These are phyloP conservation scores for Avena atlantica DNA, from an alignment of 176 grass and related monocot species.

Conservation along the genomic window DNA sequence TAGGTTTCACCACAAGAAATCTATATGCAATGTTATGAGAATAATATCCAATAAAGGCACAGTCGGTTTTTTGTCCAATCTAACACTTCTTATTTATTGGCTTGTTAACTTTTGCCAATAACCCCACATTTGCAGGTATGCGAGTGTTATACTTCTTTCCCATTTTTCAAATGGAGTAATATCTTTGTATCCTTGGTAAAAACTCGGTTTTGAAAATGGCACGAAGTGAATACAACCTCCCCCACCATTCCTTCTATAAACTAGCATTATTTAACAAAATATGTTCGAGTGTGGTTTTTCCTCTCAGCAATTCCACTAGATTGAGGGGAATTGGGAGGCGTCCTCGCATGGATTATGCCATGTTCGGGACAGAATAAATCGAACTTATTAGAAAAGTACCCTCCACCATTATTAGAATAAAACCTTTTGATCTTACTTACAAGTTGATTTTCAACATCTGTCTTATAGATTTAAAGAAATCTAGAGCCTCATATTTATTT, in stretches of 20 bases:
- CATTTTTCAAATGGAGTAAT: neutral
- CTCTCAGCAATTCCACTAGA: neutral
- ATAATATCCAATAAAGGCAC: too few relatives aligned
- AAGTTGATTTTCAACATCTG: neutral
- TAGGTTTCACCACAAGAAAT: too few relatives aligned
- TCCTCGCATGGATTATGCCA: neutral
- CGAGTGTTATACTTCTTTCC: neutral
- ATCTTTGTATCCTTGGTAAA: too few relatives aligned
- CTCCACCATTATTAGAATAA: neutral
- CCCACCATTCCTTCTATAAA: neutral
- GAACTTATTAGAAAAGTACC: neutral
- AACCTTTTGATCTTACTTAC: neutral
- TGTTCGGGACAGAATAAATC: neutral
- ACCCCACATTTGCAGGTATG: too few relatives aligned
- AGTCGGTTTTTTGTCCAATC: too few relatives aligned
- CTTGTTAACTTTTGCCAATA: too few relatives aligned
- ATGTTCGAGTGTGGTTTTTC: too few relatives aligned
- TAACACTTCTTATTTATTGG: too few relatives aligned
- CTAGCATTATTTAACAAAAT: neutral
- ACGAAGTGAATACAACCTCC: neutral
- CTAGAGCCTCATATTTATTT: neutral
- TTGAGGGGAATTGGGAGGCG: neutral
- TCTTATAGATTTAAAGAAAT: neutral
- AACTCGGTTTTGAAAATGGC: too few relatives aligned
- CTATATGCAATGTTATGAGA: too few relatives aligned